Conservation (phyloP, 257 asterid species). For the Avicennia marina region DNA sequence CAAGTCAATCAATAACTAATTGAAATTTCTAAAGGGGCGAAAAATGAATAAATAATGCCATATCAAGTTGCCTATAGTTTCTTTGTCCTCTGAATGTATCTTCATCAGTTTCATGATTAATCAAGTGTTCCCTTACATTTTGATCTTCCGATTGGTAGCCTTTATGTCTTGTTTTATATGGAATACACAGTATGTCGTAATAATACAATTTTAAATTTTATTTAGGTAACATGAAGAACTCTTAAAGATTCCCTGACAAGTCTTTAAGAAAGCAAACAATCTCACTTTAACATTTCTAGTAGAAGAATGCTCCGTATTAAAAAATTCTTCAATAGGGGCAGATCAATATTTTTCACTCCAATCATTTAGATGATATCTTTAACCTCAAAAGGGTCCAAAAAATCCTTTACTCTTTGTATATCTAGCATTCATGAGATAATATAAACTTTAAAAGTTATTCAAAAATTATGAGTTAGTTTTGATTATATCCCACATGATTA, state of each 20-base stretch:
- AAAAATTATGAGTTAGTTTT: not conserved
- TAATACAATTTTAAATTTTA: not conserved
- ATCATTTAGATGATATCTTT: constrained; percentile 11
- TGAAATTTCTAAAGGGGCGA: too few relatives aligned
- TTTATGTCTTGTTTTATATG: too few relatives aligned
- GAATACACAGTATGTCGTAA: not conserved
- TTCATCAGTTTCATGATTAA: too few relatives aligned
- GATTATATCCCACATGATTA: not conserved
- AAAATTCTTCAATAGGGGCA: not conserved
- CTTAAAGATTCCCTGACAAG: not conserved
- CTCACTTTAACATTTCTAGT: not conserved
- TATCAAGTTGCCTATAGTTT: too few relatives aligned
- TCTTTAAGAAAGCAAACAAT: not conserved
- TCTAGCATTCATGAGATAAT: not conserved
- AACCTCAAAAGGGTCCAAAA: constrained; percentile 6
- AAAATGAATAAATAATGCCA: too few relatives aligned
- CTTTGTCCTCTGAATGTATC: too few relatives aligned
- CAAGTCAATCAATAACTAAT: too few relatives aligned
- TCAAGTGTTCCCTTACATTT: too few relatives aligned
- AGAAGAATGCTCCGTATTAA: not conserved
- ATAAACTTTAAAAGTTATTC: not conserved
- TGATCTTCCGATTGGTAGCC: too few relatives aligned
- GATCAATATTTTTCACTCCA: not conserved
- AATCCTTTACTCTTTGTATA: constrained; percentile 10
- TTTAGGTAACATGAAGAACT: not conserved